Conservation (phyloP, 1,284 basidiomycete species). For the Rhodotorula sp. region DNA sequence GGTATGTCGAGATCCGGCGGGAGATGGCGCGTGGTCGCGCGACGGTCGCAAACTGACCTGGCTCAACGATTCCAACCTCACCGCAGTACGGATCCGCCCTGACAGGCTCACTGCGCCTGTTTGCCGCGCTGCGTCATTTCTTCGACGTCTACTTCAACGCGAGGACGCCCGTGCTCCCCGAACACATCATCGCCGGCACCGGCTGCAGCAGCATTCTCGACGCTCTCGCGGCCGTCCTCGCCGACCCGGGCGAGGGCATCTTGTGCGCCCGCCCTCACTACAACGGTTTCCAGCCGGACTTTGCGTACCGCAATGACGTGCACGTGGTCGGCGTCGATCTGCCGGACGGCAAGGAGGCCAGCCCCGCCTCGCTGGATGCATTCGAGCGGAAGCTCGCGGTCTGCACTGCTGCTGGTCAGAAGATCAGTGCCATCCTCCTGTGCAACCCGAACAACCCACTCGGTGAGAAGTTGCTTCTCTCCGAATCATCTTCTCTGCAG, state of each 20-base stretch:
- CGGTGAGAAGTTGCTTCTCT: slow-evolving; percentile 42
- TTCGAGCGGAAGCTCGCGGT: slow-evolving; percentile 26
- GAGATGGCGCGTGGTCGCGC: no score
- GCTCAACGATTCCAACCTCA: slow-evolving; percentile 43
- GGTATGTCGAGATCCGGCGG: not conserved
- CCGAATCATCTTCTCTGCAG: no score
- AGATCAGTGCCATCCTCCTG: slow-evolving; percentile 45
- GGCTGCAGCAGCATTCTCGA: slow-evolving; percentile 47
- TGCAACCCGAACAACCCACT: slow-evolving; percentile 55
- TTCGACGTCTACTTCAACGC: slow-evolving; percentile 36
- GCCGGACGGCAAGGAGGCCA: slow-evolving; percentile 23
- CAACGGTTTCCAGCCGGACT: slow-evolving; percentile 46
- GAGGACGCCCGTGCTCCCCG: slow-evolving; percentile 38
- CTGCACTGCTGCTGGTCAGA: not conserved
- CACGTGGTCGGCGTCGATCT: slow-evolving; percentile 47
- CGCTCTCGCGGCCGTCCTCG: slow-evolving; percentile 51
- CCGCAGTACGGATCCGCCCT: slow-evolving; percentile 35
- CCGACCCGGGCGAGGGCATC: slow-evolving; percentile 52
- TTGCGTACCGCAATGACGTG: slow-evolving; percentile 40
- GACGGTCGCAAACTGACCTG: slow-evolving; percentile 14
- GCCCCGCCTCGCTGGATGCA: slow-evolving; percentile 18
- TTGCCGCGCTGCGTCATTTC: slow-evolving; percentile 25
- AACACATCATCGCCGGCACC: slow-evolving; percentile 45
- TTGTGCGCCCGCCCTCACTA: slow-evolving; percentile 48
- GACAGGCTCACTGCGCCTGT: slow-evolving; percentile 35